Base-by-base conservation (phyloP, 2,329 filamentous ascomycete species). In the Geosmithia flava region DNA sequence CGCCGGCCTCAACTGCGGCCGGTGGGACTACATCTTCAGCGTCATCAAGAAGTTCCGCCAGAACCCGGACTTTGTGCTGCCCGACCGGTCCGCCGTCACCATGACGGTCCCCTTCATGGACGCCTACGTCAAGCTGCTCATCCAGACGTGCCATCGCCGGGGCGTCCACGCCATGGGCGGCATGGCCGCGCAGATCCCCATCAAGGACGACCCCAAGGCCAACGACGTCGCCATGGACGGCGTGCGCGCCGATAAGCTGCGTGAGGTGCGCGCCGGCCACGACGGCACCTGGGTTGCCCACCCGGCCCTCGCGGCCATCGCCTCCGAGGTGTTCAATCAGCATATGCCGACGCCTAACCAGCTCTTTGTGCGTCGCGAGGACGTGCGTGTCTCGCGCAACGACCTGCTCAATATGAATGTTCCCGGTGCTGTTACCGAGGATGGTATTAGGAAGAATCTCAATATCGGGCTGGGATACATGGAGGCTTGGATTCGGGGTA, bases 81-180 rank as follows among this genome's bases (percentile, higher is more conserved):
- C 88, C 17, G 87, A 95, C 64, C 84, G 88, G 51, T 80, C 80
- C 49, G 75, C 78, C 47, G 85, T 95, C 45, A 94, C 87, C 55
- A 95, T 95, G 88, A 94, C 87, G 10, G 83, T 87, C 1, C 88
- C 88, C 7, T 95, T 95, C 69, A 95, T 95, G 88, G 74, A 94
- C 56, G 79, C 88, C 39, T 95, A 95, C 59, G 87, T 64, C 56
- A 88, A 87, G 66, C 78, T 94, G 29, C 76, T 95, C 51, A 94
- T 95, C 68, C 87, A 93, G 74, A 95, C 88, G 49, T 95, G 88
- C 74, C 88, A 95, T 66, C 81, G 79, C 58, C 81, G 88, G 56
- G 86, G 87, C 49, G 88, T 94, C 6, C 88, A 94, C 66, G 88
- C 88, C 50, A 94, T 95, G 88, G 79, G 88, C 56, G 88, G 88